These are phyloP conservation scores for Thelonectria rubi DNA, from an alignment of 2,329 filamentous ascomycete species.

Conservation along the genomic window DNA sequence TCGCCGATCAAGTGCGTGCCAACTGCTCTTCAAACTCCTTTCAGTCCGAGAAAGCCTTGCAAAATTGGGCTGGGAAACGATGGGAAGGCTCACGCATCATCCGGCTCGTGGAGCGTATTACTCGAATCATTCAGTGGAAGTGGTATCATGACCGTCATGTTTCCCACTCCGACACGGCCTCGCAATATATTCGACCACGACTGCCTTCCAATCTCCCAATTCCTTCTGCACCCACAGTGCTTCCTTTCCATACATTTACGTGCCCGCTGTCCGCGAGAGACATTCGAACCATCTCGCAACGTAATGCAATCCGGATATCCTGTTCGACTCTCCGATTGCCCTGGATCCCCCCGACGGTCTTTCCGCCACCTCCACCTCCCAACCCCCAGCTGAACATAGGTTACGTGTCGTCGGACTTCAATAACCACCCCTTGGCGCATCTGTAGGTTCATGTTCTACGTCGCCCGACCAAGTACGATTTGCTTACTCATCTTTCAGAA, in stretches of 20 bases:
- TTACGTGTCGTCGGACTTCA: slow-evolving; percentile 98
- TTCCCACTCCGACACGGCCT: slow-evolving; percentile 60
- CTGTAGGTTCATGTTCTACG: slow-evolving; percentile 59
- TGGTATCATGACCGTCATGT: slow-evolving; percentile 90
- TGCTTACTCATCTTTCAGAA: slow-evolving; percentile 54
- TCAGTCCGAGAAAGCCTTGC: slow-evolving; percentile 53
- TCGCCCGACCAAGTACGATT: not conserved
- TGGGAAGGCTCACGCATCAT: slow-evolving; percentile 92
- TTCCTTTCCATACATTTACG: slow-evolving; percentile 98
- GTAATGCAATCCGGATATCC: slow-evolving; percentile 92
- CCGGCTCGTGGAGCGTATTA: slow-evolving; percentile 83
- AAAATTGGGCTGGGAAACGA: slow-evolving; percentile 73
- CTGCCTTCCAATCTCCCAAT: slow-evolving; percentile 78
- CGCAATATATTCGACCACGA: slow-evolving; percentile 75
- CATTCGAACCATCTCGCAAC: slow-evolving; percentile 91
- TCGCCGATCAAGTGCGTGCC: slow-evolving; percentile 58
- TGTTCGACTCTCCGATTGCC: slow-evolving; percentile 85
- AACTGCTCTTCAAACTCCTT: slow-evolving; percentile 50
- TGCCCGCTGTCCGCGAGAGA: slow-evolving; percentile 91
- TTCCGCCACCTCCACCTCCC: slow-evolving; percentile 85
- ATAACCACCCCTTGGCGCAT: slow-evolving; percentile 96
- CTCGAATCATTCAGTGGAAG: slow-evolving; percentile 78
- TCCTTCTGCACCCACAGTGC: slow-evolving; percentile 89
- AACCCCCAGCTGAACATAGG: slow-evolving; percentile 87
- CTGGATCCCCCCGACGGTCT: slow-evolving; percentile 86